A percentile compares a stretch with the other conserved stretches of the same genome.
phyloP scores from a whole-genome alignment of 345 rosid genomes.

The Salix suchowensis region DNA sequence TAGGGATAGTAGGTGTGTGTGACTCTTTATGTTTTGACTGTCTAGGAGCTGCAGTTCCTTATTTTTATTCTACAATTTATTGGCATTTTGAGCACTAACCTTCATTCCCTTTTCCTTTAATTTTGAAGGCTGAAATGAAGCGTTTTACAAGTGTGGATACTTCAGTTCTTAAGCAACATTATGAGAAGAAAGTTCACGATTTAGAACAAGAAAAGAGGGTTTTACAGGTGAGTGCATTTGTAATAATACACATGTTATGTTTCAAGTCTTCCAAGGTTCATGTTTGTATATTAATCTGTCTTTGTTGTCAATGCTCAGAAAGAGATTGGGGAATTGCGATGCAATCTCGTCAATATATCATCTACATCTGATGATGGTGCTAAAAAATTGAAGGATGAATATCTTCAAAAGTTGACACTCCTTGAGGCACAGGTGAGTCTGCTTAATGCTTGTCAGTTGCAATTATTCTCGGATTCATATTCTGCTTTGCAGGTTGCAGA shows the following conservation, averaged over 20 bases:
- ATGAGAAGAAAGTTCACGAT: conserved; percentile 83
- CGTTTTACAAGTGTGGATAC: conserved; percentile 57
- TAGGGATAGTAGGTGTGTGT: neutral
- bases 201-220: conserved; percentile 78
- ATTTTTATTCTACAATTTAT: neutral
- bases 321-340: conserved; percentile 80
- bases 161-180: conserved; percentile 87
- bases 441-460: neutral
- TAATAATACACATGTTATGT: neutral
- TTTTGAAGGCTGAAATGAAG: conserved; percentile 93
- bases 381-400: conserved; percentile 71
- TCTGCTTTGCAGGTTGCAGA: conserved; percentile 57
- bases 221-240: conserved; percentile 58
- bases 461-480: conserved; percentile 6
- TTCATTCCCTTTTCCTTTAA: conserved; percentile 2
- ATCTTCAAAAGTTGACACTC: conserved; percentile 80
- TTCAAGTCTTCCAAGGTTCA: conserved; percentile 2
- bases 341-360: conserved; percentile 66
- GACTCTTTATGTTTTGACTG: neutral
- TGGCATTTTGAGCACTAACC: neutral
- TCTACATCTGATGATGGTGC: conserved; percentile 74
- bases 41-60: neutral
- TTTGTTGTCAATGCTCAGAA: conserved; percentile 47
- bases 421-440: conserved; percentile 81
- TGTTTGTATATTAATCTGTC: neutral